These are phyloP conservation scores for Rostrohypoxylon terebratum DNA, from an alignment of 495 filamentous ascomycete genomes.

Conservation along the genomic window DNA sequence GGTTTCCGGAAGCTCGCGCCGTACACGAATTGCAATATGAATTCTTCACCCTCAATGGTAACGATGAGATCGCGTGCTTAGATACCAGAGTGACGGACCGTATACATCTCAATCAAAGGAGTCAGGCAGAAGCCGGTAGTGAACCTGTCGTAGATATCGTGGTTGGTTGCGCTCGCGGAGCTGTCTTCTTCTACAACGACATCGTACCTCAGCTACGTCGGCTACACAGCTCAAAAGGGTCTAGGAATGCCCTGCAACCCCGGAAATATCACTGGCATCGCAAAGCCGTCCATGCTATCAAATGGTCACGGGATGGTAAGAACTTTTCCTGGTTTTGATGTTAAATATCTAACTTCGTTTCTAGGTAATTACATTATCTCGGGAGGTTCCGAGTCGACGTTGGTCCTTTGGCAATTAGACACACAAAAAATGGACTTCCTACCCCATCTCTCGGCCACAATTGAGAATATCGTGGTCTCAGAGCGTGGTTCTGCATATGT, in stretches of 20 bases:
- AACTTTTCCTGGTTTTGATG: slow-evolving; percentile 2
- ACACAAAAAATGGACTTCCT: slow-evolving; percentile 82
- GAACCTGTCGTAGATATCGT: slow-evolving; percentile 71
- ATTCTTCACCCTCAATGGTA: slow-evolving; percentile 62
- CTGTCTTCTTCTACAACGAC: slow-evolving; percentile 82
- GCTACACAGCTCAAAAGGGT: slow-evolving; percentile 41
- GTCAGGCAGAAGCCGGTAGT: slow-evolving; percentile 50
- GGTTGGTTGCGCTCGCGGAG: slow-evolving; percentile 78
- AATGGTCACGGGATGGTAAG: slow-evolving; percentile 92
- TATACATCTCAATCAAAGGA: slow-evolving; percentile 50
- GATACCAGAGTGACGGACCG: slow-evolving; percentile 58
- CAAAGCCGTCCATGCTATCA: slow-evolving; percentile 78
- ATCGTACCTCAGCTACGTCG: slow-evolving; percentile 67
- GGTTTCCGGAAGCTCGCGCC: slow-evolving; percentile 13
- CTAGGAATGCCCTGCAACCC: slow-evolving; percentile 57
- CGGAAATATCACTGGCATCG: slow-evolving; percentile 91
- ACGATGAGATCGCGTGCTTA: slow-evolving; percentile 68
- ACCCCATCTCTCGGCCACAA: slow-evolving; percentile 85
- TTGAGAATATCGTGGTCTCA: slow-evolving; percentile 86
- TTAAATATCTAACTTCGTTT: slow-evolving; percentile 33
- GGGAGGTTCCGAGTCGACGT: slow-evolving; percentile 87
- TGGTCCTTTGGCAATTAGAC: slow-evolving; percentile 96
- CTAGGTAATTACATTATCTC: slow-evolving; percentile 96
- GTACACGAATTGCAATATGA: slow-evolving; percentile 59
- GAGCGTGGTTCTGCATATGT: slow-evolving; percentile 81